Evolutionary conservation across 306 rosid species (phyloP), one percentile per base, ranked within the genome.

Genomic region (Malus sylvestris): DNA sequence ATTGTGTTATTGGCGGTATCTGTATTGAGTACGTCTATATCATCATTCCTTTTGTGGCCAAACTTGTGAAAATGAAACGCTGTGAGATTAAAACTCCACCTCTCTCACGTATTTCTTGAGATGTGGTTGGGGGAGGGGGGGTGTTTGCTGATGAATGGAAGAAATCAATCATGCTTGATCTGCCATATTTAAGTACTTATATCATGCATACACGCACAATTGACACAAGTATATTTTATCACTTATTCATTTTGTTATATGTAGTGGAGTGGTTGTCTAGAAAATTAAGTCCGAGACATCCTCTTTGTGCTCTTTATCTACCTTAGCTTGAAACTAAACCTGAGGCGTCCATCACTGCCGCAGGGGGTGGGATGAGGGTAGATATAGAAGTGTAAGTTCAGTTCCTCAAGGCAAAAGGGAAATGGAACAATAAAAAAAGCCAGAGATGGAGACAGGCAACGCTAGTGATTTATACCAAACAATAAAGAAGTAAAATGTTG

Each of bases 1-100:
- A 66, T 81, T 79, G 79, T 79, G 57, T 81, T 79, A 81, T 79
- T 75, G 77, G 89, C 72, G 70, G 78, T 83, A 69, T 82, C 51
- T 70, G 69, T 72, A 74, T 44, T 81, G 63, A 77, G 72, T 79
- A 35, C 78, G 86, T 91, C 81, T 72, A 42, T 83, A 77, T 71
- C 22, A 75, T 71, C 22, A n/a, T 32, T 73, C 71, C 83, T 65
- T 70, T 83, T 81, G 82, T 82, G 80, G 86, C 82, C 61, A 78
- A 73, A 78, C 83, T 77, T 79, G 69, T 79, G 79, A 76, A 45
- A 80, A 58, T 81, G 81, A 88, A 77, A n/a, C 61, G 79, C 70
- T 81, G 77, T 40, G 62, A 55, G 82, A 68, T 61, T 49, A 46
- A 62, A 61, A 68, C 59, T 73, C 78, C 69, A 52, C 44, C 45